Conservation (phyloP, 164 flowering plant genomes). For the Stephania cephalantha region DNA sequence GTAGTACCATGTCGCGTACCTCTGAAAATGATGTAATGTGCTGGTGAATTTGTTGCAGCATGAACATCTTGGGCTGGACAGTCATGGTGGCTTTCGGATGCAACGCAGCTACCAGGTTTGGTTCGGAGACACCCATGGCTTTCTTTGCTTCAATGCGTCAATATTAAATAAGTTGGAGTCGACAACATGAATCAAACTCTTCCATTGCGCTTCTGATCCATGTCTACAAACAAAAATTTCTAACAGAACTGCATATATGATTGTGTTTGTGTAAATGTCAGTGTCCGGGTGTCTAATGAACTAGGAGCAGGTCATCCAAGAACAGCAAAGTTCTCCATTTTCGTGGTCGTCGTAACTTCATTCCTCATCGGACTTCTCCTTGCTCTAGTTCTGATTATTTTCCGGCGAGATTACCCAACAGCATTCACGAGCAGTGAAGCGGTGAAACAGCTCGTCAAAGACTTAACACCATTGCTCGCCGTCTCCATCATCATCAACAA, state of each 20-base stretch:
- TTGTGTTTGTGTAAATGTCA: slow-evolving; percentile 16
- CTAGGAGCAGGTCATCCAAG: slow-evolving; percentile 65
- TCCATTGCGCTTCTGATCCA: background rate
- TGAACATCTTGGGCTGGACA: slow-evolving; percentile 56
- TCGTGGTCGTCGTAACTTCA: slow-evolving; percentile 39
- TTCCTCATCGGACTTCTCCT: slow-evolving; percentile 32
- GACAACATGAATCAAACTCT: background rate
- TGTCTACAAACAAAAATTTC: background rate
- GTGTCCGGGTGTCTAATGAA: slow-evolving; percentile 71
- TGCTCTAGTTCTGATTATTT: slow-evolving; percentile 23
- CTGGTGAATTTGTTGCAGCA: slow-evolving; percentile 33
- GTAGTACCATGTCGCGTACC: background rate
- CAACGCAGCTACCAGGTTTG: slow-evolving; percentile 71
- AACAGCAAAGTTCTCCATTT: slow-evolving; percentile 49
- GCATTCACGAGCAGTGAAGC: slow-evolving; percentile 30
- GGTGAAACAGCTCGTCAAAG: slow-evolving; percentile 29
- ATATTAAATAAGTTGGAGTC: too few species aligned
- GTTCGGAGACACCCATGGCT: background rate
- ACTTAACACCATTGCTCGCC: slow-evolving; percentile 45
- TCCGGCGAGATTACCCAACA: slow-evolving; percentile 28
- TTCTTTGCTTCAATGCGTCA: background rate
- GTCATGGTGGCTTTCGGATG: slow-evolving; percentile 54
- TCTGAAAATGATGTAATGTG: background rate
- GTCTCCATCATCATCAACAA: slow-evolving; percentile 37
- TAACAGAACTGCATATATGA: background rate